Evolutionary conservation across 805 yeast species (phyloP), one percentile per base, ranked within the genome.

Genomic region (Kuraishia molischiana): DNA sequence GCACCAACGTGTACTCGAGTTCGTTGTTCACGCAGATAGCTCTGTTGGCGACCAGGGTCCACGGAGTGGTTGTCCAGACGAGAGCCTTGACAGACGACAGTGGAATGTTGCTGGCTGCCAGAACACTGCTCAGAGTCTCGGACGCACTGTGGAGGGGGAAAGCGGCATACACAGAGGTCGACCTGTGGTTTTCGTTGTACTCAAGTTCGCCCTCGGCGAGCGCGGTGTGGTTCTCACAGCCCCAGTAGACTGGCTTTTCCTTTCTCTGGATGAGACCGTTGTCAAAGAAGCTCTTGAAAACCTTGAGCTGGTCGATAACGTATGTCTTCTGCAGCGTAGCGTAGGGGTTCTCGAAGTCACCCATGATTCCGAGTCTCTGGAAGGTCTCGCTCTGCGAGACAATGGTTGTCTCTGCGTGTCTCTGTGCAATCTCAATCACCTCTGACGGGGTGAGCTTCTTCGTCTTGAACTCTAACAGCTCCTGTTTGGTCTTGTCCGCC

Each of bases 1-100:
- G 48, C 4, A 75, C 55, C 10, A 82, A 45, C 1, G 77, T 72
- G 53, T 92, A 92, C 0, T 56, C 52, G 39, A 84, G 61, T 1
- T 66, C 58, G 20, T 72, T 58, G 49, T 85, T 77, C 31, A 82
- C 68, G 33, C 92, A 79, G 32, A 92, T 75, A 0, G 97, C 97
- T 44, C 71, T 68, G 52, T 92, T 92, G 0, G 95, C 79, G 4
- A 85, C 84, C 24, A 92, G 66, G 0, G 99, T 92, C 99, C 99
- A 92, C 0, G 98, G 97, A 1, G 98, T 92, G 1, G 96, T 89
- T 0, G 99, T 92, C 99, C 99, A 92, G 40, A 92, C 85, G 43
- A 84, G 51, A 5, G 67, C 70, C 18, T 43, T 37, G 1, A 67
- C 30, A 1, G 50, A 35, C 4, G 34, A 24, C 13, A 38, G 29